Evolutionary conservation across 352 stramenopile genomes (phyloP).

Genomic region (Phytophthora sojae): DNA sequence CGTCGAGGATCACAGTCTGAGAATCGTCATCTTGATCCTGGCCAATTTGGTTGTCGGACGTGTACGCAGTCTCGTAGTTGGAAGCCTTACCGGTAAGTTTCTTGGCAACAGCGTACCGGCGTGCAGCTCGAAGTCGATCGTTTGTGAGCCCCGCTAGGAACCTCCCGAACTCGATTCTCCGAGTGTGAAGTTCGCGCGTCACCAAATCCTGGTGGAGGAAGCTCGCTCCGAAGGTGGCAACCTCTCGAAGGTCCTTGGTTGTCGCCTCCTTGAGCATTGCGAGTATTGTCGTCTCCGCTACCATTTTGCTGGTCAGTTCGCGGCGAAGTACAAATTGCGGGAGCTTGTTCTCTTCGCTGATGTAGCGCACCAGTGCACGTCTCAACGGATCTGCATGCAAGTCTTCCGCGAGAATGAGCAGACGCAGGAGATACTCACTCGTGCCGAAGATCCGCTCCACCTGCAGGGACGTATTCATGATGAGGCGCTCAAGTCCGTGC

Average conservation of each 20-base stretch:
- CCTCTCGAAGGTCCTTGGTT: conserved; percentile 60
- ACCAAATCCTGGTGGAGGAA: conserved; percentile 74
- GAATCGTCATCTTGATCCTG: neutral
- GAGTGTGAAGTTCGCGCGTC: conserved; percentile 67
- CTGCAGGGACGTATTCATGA: conserved; percentile 57
- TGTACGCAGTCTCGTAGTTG: neutral
- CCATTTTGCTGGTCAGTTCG: conserved; percentile 78
- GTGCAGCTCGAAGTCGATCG: conserved; percentile 55
- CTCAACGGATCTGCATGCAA: conserved; percentile 66
- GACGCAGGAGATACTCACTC: conserved; percentile 72
- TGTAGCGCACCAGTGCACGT: conserved; percentile 60
- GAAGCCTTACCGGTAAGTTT: neutral
- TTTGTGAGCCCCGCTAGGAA: conserved; percentile 68
- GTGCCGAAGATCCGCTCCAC: conserved; percentile 77
- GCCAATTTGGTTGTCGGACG: conserved; percentile 14
- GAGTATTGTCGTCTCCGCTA: conserved; percentile 70
- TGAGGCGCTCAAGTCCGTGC: conserved; percentile 65
- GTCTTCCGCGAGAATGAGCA: conserved; percentile 81
- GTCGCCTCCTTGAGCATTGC: conserved; percentile 65
- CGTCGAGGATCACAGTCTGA: conserved; percentile 22
- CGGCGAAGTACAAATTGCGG: conserved; percentile 73
- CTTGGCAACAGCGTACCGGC: conserved; percentile 32
- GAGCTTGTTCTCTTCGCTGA: conserved; percentile 53
- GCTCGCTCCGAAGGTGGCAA: conserved; percentile 46
- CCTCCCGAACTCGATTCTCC: conserved; percentile 57